Conservation (phyloP, 2,329 filamentous ascomycete genomes). For the Cladosporium oxysporum region DNA sequence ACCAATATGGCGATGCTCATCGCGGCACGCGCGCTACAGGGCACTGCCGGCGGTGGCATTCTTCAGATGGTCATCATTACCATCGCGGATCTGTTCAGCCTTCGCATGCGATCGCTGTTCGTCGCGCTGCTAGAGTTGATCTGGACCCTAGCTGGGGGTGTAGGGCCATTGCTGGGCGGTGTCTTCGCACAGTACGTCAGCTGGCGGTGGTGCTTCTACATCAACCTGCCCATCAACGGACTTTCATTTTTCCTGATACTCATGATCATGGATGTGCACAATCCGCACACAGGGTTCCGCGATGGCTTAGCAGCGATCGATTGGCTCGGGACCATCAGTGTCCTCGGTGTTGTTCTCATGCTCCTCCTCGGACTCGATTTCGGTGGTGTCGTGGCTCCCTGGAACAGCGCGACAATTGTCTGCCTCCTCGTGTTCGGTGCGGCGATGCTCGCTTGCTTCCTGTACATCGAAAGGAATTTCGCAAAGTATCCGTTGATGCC, state of each 20-base stretch:
- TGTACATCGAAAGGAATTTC: slow-evolving; percentile 69
- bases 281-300: slow-evolving; percentile 52
- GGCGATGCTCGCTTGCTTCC: slow-evolving; percentile 61
- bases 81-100: background rate
- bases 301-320: slow-evolving; percentile 55
- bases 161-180: slow-evolving; percentile 1
- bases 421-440: slow-evolving; percentile 57
- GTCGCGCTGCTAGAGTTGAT: background rate
- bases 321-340: slow-evolving; percentile 55
- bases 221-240: slow-evolving; percentile 56
- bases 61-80: background rate
- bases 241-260: slow-evolving; percentile 52
- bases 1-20: slow-evolving; percentile 22
- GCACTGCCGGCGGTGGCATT: slow-evolving; percentile 42
- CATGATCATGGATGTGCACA: slow-evolving; percentile 57
- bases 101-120: slow-evolving; percentile 41
- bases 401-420: slow-evolving; percentile 57
- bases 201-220: slow-evolving; percentile 46
- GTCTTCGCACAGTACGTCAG: slow-evolving; percentile 28
- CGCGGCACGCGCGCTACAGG: slow-evolving; percentile 45
- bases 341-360: slow-evolving; percentile 54
- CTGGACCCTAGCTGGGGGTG: background rate
- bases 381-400: slow-evolving; percentile 55
- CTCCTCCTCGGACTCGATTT: slow-evolving; percentile 57
- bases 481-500: slow-evolving; percentile 74